Evolutionary conservation across 345 rosid genomes (phyloP), one percentile per base, ranked within the genome.

Genomic region (Eucalyptus caleyi): DNA sequence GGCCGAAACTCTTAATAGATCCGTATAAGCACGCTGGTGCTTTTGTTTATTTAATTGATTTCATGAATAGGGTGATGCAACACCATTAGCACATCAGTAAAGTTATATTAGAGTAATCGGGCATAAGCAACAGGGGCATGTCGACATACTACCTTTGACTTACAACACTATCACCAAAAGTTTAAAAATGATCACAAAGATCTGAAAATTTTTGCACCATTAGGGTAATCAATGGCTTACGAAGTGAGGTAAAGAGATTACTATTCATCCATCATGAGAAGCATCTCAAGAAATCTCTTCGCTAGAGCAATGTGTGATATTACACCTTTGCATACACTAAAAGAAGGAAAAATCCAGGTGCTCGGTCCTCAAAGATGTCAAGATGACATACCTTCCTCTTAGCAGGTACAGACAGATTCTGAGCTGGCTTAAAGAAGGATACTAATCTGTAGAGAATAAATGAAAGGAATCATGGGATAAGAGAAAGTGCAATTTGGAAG

Each of bases 381-480:
- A 81, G 86, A 85, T 88, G 92, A 82, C 91, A 65, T 93, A 97
- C 99, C 97, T 97, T 97, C 90, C 96, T 92, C 91, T 96, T 97
- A 77, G 93, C 87, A 49, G 97, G 96, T 26, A 47, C 83, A 59
- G 97, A 92, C 65, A 96, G 54, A 90, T 91, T 95, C 47, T 93
- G 87, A 86, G 93, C 95, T 80, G 98, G 99, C 92, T 95, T 98
- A 87, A 94, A 94, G 91, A 96, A 98, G 21, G 97, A 95, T 89
- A 97, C 98, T 89, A 96, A 91, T 89, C 97, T 97, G 94, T 60
- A 50, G 53, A 49, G 69, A 88, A 77, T 59, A 89, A 77, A 26
- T 11, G 30, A 59, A 40, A 88, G n/a, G 42, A n/a, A 88, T 87
- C 26, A 88, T 77, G 34, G 91, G 83, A n/a, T 47, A 40, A 67